Evolutionary conservation across 2,329 filamentous ascomycete species (phyloP).

Genomic region (Fusarium brachygibbosum): DNA sequence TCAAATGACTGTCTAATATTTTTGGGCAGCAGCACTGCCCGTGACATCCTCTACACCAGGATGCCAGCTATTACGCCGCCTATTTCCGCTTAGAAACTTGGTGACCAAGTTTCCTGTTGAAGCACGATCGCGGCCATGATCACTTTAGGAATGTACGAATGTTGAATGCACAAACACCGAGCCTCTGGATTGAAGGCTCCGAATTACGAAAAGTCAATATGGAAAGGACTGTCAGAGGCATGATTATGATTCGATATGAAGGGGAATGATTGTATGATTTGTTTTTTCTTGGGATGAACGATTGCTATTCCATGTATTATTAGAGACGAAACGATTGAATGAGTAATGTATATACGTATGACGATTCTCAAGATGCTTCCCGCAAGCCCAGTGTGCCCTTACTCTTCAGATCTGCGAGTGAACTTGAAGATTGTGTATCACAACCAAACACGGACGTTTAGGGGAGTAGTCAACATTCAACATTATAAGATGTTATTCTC

Average conservation of each 20-base stretch:
- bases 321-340: slow-evolving; percentile 11
- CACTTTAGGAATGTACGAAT: slow-evolving; percentile 20
- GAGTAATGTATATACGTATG: slow-evolving; percentile 3
- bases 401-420: not conserved
- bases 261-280: slow-evolving; percentile 25
- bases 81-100: not conserved
- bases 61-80: not conserved
- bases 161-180: slow-evolving; percentile 16
- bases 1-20: not conserved
- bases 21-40: not conserved
- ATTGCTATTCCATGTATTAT: slow-evolving; percentile 23
- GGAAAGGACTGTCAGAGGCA: slow-evolving; percentile 14
- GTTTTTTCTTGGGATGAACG: slow-evolving; percentile 3
- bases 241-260: slow-evolving; percentile 20
- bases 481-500: slow-evolving; percentile 25
- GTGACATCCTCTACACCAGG: not conserved
- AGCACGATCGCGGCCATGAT: slow-evolving; percentile 1
- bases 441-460: not conserved
- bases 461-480: not conserved
- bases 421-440: not conserved
- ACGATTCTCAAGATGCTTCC: not conserved
- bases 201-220: slow-evolving; percentile 8
- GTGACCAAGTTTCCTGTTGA: slow-evolving; percentile 1
- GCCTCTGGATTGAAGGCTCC: slow-evolving; percentile 14
- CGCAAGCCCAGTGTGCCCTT: not conserved